These are phyloP conservation scores for Colletotrichum karsti DNA, from an alignment of 2,329 filamentous ascomycete species.

Conservation along the genomic window DNA sequence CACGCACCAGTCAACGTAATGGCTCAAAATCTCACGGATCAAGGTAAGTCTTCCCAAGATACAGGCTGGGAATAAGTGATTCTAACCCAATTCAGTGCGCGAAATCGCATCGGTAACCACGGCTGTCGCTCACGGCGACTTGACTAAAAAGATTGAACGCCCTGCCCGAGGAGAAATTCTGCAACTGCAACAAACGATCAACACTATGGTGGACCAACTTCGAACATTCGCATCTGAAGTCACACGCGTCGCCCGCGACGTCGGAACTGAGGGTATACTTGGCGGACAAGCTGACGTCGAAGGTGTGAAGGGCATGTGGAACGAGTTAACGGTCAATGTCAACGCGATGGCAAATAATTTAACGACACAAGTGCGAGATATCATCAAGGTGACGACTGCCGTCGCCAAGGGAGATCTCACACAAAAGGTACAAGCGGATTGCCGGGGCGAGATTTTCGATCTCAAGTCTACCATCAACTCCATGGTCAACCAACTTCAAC, in stretches of 20 bases:
- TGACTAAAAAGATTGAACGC: conserved; percentile 85
- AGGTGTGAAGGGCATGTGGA: conserved; percentile 89
- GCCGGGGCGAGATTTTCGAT: conserved; percentile 89
- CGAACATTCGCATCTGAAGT: conserved; percentile 87
- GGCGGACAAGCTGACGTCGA: conserved; percentile 86
- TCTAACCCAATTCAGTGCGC: conserved; percentile 62
- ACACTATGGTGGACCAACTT: conserved; percentile 89
- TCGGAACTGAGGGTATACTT: conserved; percentile 84
- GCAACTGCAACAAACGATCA: conserved; percentile 85
- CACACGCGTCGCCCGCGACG: conserved; percentile 82
- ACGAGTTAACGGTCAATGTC: conserved; percentile 85
- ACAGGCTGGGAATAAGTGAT: background rate
- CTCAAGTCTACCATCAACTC: conserved; percentile 99
- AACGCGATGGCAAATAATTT: conserved; percentile 90
- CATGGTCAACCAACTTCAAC: conserved; percentile 97
- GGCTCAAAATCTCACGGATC: conserved; percentile 83
- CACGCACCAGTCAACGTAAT: conserved; percentile 74
- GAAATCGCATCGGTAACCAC: conserved; percentile 88
- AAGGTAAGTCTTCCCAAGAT: conserved; percentile 56
- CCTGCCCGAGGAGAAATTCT: conserved; percentile 84
- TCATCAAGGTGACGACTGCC: conserved; percentile 81
- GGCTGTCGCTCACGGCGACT: conserved; percentile 82
- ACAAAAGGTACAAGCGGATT: conserved; percentile 94
- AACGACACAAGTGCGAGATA: conserved; percentile 91
- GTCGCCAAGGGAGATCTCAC: conserved; percentile 89